Percentiles rank a stretch among this genome's conserved stretches.
Evolutionary conservation across 306 rosid species (phyloP).

Genomic region (Leucaena leucocephala): DNA sequence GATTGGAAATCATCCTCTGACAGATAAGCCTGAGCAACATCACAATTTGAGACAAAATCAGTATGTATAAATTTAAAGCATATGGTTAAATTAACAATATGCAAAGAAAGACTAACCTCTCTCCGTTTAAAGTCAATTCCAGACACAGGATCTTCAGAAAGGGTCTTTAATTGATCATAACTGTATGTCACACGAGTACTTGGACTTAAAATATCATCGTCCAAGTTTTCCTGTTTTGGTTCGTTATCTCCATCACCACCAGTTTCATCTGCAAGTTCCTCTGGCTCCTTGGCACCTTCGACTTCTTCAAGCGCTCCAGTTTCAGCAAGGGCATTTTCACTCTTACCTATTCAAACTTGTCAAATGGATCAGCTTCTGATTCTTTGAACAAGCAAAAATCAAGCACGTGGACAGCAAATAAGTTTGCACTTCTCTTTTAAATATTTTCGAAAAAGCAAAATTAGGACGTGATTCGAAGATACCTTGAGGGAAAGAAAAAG

Average conservation of each 20-base stretch:
- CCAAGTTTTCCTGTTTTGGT: conserved; percentile 53
- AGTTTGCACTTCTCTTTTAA: not conserved
- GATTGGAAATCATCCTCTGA: conserved; percentile 76
- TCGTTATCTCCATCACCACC: conserved; percentile 54
- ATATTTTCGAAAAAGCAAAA: conserved; percentile 10
- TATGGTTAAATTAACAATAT: conserved; percentile 5
- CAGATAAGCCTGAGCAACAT: conserved; percentile 70
- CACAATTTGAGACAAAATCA: conserved; percentile 11
- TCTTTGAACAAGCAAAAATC: conserved; percentile 5
- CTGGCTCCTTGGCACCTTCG: conserved; percentile 62
- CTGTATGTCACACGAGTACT: conserved; percentile 42
- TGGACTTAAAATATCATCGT: conserved; percentile 44
- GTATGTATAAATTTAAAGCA: conserved; percentile 14
- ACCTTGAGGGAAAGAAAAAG: conserved; percentile 3
- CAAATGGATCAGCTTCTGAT: conserved; percentile 16
- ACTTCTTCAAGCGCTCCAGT: conserved; percentile 55
- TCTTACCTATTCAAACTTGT: conserved; percentile 40
- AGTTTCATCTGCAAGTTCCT: conserved; percentile 48
- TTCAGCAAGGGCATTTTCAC: conserved; percentile 49
- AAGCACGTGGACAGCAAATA: not conserved
- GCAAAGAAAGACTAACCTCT: conserved; percentile 63
- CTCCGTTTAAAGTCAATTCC: conserved; percentile 80
- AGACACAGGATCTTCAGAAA: conserved; percentile 57
- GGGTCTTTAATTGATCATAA: conserved; percentile 78
- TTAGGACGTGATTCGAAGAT: conserved; percentile 7